phyloP scores from a whole-genome alignment of 345 rosid genomes.

The Eucalyptus erythrocorys region DNA sequence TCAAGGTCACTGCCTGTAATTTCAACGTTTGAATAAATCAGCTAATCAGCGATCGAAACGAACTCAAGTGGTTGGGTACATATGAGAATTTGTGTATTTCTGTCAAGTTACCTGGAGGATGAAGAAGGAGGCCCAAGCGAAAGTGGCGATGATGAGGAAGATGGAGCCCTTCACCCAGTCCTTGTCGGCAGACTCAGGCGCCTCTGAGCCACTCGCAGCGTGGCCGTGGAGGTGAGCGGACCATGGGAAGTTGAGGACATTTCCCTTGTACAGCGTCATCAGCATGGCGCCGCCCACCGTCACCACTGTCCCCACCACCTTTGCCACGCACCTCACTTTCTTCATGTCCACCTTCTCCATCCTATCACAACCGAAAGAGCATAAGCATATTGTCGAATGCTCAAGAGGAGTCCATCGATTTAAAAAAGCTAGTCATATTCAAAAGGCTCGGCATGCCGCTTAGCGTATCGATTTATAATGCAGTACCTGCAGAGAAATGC shows the following conservation, averaged over 20 bases:
- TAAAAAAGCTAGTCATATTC: background rate
- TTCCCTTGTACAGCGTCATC: slow-evolving; percentile 84
- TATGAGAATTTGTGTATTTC: background rate
- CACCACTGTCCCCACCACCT: slow-evolving; percentile 59
- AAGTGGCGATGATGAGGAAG: slow-evolving; percentile 69
- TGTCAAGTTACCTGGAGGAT: slow-evolving; percentile 47
- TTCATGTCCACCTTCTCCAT: slow-evolving; percentile 76
- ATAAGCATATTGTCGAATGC: background rate
- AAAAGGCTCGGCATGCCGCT: background rate
- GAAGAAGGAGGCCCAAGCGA: slow-evolving; percentile 83
- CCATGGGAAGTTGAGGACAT: slow-evolving; percentile 44
- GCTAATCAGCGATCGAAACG: background rate
- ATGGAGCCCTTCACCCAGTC: slow-evolving; percentile 65
- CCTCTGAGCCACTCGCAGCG: background rate
- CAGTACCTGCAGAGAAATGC: slow-evolving; percentile 43
- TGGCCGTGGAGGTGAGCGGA: slow-evolving; percentile 21
- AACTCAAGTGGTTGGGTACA: background rate
- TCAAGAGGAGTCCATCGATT: background rate
- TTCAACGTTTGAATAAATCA: background rate
- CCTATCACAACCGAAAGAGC: slow-evolving; percentile 7
- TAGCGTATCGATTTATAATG: background rate
- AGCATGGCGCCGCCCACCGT: slow-evolving; percentile 79
- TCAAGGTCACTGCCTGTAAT: slow-evolving; percentile 57
- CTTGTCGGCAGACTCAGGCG: slow-evolving; percentile 8
- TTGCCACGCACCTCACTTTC: slow-evolving; percentile 68